These are phyloP conservation scores for Colletotrichum sp. DNA, from an alignment of 2,329 filamentous ascomycete genomes.

Conservation along the genomic window DNA sequence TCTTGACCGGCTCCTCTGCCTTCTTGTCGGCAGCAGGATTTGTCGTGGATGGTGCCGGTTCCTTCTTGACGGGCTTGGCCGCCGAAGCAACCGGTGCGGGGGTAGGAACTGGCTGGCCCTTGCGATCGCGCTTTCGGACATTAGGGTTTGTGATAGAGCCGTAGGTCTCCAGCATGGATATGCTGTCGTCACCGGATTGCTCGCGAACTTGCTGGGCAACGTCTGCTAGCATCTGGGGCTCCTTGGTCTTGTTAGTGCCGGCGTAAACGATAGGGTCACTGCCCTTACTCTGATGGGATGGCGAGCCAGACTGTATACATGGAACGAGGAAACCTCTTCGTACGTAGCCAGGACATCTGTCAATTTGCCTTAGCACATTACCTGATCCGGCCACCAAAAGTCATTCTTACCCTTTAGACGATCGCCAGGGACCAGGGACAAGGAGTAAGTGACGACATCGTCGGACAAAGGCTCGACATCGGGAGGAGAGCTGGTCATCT, in stretches of 20 bases:
- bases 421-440: slow-evolving; percentile 75
- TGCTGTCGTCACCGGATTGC: slow-evolving; percentile 62
- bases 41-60: slow-evolving; percentile 25
- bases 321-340: slow-evolving; percentile 75
- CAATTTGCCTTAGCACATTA: slow-evolving; percentile 11
- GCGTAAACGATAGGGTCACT: accelerated
- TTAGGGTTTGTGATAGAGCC: slow-evolving; percentile 77
- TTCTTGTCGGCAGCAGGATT: slow-evolving; percentile 25
- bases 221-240: slow-evolving; percentile 74
- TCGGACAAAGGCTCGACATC: slow-evolving; percentile 55
- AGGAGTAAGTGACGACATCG: slow-evolving; percentile 56
- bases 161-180: slow-evolving; percentile 64
- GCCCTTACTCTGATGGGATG: slow-evolving; percentile 64
- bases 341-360: slow-evolving; percentile 72
- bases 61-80: slow-evolving; percentile 33
- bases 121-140: slow-evolving; percentile 57
- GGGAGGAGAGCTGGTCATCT: slow-evolving; percentile 70
- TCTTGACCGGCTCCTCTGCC: slow-evolving; percentile 29
- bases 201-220: slow-evolving; percentile 66
- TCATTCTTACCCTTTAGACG: slow-evolving; percentile 63
- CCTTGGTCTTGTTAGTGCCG: slow-evolving; percentile 29
- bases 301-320: slow-evolving; percentile 85
- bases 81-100: slow-evolving; percentile 26
- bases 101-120: slow-evolving; percentile 28
- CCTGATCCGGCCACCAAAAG: neutral